Evolutionary conservation across 768 basidiomycete species (phyloP).

Genomic region (Cystoderma amianthinum): DNA sequence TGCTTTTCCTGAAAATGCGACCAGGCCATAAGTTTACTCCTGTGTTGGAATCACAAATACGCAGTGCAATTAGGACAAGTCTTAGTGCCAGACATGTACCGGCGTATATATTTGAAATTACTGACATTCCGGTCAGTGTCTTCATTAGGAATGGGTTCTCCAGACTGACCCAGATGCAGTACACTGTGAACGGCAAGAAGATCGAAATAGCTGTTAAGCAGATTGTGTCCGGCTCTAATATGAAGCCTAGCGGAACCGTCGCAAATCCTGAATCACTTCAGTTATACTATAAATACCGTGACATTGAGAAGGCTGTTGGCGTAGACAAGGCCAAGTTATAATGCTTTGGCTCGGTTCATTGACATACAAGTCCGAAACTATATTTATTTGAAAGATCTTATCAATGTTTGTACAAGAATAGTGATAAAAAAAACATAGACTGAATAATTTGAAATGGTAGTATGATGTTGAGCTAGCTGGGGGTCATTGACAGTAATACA

Average conservation of each 20-base stretch:
- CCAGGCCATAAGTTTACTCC: slow-evolving; percentile 35
- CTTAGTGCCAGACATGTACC: slow-evolving; percentile 76
- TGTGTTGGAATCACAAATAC: slow-evolving; percentile 40
- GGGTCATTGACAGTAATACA: neutral
- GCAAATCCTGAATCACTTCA: slow-evolving; percentile 65
- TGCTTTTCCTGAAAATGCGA: slow-evolving; percentile 68
- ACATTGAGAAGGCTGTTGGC: slow-evolving; percentile 30
- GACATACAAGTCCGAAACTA: neutral
- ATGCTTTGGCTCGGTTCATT: too few relatives aligned
- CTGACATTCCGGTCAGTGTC: slow-evolving; percentile 60
- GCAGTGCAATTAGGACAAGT: slow-evolving; percentile 44
- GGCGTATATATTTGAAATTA: slow-evolving; percentile 52
- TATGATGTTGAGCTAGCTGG: neutral
- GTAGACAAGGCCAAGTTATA: slow-evolving; percentile 10
- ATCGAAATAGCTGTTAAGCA: slow-evolving; percentile 78
- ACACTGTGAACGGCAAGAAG: slow-evolving; percentile 73
- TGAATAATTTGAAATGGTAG: too few relatives aligned
- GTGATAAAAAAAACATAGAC: neutral
- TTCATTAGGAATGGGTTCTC: too few relatives aligned
- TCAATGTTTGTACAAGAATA: neutral
- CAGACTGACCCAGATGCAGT: too few relatives aligned
- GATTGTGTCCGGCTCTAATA: slow-evolving; percentile 58
- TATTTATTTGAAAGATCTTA: neutral
- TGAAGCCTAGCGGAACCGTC: slow-evolving; percentile 69
- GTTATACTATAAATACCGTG: slow-evolving; percentile 56